phyloP scores from a whole-genome alignment of 2,329 filamentous ascomycete species.

The Penicillium digitatum region DNA sequence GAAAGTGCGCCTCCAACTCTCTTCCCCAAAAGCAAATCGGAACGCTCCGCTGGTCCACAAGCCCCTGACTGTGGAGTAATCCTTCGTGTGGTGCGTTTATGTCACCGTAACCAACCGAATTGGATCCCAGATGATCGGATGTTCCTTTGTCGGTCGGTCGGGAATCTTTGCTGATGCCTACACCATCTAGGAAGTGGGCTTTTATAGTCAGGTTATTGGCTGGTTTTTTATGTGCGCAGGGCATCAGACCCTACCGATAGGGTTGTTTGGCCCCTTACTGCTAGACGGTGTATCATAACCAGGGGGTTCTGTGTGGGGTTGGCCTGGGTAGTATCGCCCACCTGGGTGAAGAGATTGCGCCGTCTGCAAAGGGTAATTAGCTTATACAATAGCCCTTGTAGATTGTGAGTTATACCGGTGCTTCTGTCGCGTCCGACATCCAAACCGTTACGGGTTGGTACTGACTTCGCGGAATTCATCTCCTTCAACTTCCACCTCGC shows the following conservation, averaged over 20 bases:
- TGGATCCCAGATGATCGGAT: slow-evolving; percentile 10
- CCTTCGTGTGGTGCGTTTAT: slow-evolving; percentile 20
- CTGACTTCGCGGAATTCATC: slow-evolving; percentile 53
- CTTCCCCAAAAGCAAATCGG: slow-evolving; percentile 23
- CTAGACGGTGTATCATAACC: slow-evolving; percentile 11
- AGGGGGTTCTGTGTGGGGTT: slow-evolving; percentile 9
- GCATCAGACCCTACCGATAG: slow-evolving; percentile 10
- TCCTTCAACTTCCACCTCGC: slow-evolving; percentile 68
- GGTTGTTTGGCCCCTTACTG: slow-evolving; percentile 24
- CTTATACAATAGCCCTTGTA: slow-evolving; percentile 29
- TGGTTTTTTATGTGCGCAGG: background rate
- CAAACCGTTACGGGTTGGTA: slow-evolving; percentile 41
- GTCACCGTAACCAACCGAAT: slow-evolving; percentile 12
- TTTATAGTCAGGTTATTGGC: slow-evolving; percentile 14
- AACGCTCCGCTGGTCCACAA: slow-evolving; percentile 18
- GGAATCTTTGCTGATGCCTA: slow-evolving; percentile 3
- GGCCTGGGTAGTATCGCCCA: slow-evolving; percentile 43
- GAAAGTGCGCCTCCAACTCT: slow-evolving; percentile 18
- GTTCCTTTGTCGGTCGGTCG: slow-evolving; percentile 11
- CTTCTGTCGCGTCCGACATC: slow-evolving; percentile 34
- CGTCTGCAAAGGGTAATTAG: slow-evolving; percentile 36
- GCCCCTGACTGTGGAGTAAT: slow-evolving; percentile 13
- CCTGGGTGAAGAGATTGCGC: slow-evolving; percentile 47
- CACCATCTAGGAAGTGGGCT: slow-evolving; percentile 9
- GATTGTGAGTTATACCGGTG: slow-evolving; percentile 37